Conservation (phyloP, 192 early-diverging fungal species). For the Coemansia sp. region DNA sequence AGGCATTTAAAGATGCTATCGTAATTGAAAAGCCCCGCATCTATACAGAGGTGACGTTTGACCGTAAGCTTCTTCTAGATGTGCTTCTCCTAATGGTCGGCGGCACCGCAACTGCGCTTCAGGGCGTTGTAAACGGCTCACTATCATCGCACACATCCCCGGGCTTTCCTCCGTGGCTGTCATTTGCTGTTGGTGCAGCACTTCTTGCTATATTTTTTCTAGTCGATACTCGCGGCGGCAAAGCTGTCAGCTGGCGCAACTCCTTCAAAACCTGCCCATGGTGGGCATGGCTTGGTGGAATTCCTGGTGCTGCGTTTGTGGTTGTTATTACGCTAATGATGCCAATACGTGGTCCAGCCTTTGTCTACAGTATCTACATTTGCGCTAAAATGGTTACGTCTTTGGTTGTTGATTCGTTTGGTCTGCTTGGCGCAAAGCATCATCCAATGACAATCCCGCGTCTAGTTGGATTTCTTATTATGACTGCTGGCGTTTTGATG, state of each 20-base stretch:
- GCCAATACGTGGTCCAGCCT: not conserved
- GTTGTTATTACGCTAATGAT: conserved; percentile 4
- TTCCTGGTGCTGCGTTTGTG: conserved; percentile 1
- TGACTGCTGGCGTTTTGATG: conserved; percentile 3
- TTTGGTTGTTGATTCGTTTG: not conserved
- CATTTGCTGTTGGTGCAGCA: not conserved
- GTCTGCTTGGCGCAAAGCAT: conserved; percentile 1
- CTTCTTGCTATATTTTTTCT: not conserved
- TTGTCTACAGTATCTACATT: conserved; percentile 6
- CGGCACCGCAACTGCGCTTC: not conserved
- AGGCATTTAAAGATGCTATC: not conserved
- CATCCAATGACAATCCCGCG: conserved; percentile 1
- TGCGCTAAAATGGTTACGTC: conserved; percentile 6
- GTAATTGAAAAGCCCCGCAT: conserved; percentile 1
- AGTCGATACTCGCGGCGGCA: conserved; percentile 2
- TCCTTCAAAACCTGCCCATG: not conserved
- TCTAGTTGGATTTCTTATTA: not conserved
- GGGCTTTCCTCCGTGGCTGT: conserved; percentile 3
- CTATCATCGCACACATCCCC: not conserved
- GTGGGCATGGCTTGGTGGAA: conserved; percentile 1
- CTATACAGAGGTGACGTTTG: not conserved
- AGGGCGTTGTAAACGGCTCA: not conserved
- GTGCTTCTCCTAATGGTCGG: not conserved
- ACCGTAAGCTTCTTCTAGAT: conserved; percentile 2
- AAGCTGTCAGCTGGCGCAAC: conserved; percentile 3